These are phyloP conservation scores for Fistulinella prunicolor DNA, from an alignment of 768 basidiomycete genomes.

Conservation along the genomic window DNA sequence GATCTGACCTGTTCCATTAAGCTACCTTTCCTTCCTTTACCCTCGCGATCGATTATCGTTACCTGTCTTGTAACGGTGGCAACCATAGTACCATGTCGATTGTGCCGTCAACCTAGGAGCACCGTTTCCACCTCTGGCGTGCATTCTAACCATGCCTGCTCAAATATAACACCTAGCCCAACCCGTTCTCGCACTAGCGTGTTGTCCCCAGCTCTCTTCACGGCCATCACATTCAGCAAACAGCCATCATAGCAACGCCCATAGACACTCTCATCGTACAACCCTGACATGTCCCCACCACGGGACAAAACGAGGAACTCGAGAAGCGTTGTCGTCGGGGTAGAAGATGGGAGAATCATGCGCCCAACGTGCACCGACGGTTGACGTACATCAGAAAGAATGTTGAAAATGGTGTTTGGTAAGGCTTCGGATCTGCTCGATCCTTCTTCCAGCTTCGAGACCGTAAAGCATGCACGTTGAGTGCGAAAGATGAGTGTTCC, in stretches of 20 bases:
- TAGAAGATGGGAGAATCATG: conserved; percentile 15
- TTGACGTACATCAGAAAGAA: background rate
- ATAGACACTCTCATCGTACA: conserved; percentile 12
- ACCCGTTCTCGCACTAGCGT: background rate
- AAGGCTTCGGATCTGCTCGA: background rate
- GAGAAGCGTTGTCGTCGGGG: conserved; percentile 1
- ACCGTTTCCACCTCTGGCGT: background rate
- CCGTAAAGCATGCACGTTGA: conserved; percentile 10
- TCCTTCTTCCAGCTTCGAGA: conserved; percentile 2
- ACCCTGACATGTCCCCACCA: background rate
- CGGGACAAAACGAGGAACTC: conserved; percentile 24
- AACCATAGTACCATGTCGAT: no score
- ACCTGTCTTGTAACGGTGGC: no score
- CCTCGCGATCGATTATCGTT: no score
- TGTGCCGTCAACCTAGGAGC: background rate
- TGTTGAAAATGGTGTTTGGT: conserved; percentile 11
- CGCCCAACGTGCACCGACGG: conserved; percentile 8
- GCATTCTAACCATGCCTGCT: background rate
- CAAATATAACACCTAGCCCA: background rate
- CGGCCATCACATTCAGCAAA: conserved; percentile 21
- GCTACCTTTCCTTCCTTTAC: no score
- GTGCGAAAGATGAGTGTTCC: conserved; percentile 27
- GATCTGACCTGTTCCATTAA: no score
- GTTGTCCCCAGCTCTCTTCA: background rate
- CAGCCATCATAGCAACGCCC: conserved; percentile 14